Evolutionary conservation across 2,329 filamentous ascomycete genomes (phyloP).

Genomic region (Penicillium palitans): DNA sequence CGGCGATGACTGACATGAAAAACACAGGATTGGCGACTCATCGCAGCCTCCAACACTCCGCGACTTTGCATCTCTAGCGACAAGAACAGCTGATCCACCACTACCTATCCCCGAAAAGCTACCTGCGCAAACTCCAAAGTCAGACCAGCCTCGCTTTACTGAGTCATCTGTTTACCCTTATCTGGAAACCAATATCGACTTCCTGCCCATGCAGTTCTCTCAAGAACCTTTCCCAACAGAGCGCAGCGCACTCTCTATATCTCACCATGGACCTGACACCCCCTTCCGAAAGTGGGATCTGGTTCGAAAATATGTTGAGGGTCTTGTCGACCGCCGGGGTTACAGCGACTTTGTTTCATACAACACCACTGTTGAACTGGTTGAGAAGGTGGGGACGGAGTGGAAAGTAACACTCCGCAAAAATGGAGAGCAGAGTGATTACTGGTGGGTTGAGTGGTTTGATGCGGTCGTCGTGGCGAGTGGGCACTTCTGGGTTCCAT

Average conservation of each 20-base stretch:
- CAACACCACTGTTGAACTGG: background rate
- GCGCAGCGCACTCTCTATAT: background rate
- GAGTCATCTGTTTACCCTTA: conserved; percentile 1
- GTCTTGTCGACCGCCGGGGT: background rate
- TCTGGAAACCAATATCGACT: conserved; percentile 1
- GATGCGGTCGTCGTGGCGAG: background rate
- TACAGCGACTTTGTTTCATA: background rate
- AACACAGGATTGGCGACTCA: background rate
- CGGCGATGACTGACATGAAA: background rate
- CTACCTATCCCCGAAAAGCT: background rate
- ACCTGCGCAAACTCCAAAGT: background rate
- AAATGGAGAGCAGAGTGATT: background rate
- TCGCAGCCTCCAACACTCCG: background rate
- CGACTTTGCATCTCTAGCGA: background rate
- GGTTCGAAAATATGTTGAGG: background rate
- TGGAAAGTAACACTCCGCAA: conserved; percentile 1
- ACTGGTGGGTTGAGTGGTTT: conserved; percentile 2
- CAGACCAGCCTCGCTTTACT: background rate
- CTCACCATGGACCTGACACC: background rate
- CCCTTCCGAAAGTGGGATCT: background rate
- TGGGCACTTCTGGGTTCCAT: conserved; percentile 3
- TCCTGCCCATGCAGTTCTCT: background rate
- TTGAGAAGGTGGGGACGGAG: background rate
- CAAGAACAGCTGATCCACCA: background rate
- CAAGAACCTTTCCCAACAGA: background rate